Percentiles rank a stretch among this genome's conserved stretches.
Conservation (phyloP, 192 early-diverging fungal species). For the Linnemannia elongata region DNA sequence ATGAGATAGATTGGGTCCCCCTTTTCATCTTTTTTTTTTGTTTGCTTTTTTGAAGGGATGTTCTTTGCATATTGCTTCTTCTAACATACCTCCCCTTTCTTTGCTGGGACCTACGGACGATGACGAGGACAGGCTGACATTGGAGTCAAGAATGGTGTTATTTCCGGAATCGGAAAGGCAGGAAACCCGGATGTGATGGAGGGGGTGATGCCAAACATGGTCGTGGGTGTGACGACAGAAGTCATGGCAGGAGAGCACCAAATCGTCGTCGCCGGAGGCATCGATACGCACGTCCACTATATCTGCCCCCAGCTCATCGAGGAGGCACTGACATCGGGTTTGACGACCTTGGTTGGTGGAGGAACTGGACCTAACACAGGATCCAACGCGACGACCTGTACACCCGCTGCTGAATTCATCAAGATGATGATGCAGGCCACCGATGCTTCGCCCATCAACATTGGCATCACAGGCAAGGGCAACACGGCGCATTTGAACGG, state of each 20-base stretch:
- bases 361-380: constrained; percentile 98
- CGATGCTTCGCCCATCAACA: constrained; percentile 90
- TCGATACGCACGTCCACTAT: constrained; percentile 96
- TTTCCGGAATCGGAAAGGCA: constrained; percentile 96
- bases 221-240: constrained; percentile 91
- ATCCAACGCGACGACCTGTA: constrained; percentile 97
- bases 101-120: background rate
- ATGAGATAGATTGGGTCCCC: background rate
- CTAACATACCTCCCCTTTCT: background rate
- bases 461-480: constrained; percentile 97
- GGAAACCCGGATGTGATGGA: constrained; percentile 99
- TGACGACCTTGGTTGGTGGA: constrained; percentile 90
- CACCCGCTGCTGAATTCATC: constrained; percentile 85
- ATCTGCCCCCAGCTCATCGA: constrained; percentile 92
- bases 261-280: constrained; percentile 94
- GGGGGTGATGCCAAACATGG: constrained; percentile 90
- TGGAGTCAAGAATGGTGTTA: constrained; percentile 88
- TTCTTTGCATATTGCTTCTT: background rate
- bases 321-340: constrained; percentile 86
- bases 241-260: constrained; percentile 91
- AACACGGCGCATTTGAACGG: constrained; percentile 78
- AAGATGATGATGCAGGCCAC: constrained; percentile 92
- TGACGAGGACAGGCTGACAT: constrained; percentile 86
- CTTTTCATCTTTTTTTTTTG: background rate
- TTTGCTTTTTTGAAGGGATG: background rate